These are phyloP conservation scores for Omphalea diandra DNA, from an alignment of 441 rosid genomes.

Conservation along the genomic window DNA sequence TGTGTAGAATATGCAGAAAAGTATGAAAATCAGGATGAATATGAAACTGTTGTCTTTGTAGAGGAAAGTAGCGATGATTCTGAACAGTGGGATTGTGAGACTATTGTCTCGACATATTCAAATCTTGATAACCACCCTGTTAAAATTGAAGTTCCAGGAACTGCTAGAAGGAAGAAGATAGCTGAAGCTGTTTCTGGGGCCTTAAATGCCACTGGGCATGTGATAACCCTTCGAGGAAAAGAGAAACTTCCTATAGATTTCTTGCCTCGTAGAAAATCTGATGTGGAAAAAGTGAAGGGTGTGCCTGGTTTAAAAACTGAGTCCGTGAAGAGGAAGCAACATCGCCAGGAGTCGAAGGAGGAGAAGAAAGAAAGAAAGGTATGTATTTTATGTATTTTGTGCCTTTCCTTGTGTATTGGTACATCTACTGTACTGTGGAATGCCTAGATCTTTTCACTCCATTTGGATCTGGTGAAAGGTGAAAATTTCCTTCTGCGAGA, in stretches of 20 bases:
- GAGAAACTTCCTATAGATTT: conserved; percentile 70
- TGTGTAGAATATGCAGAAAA: conserved; percentile 64
- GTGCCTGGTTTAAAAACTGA: conserved; percentile 36
- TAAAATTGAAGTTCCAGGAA: conserved; percentile 58
- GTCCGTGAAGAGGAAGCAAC: conserved; percentile 54
- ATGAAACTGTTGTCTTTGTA: conserved; percentile 41
- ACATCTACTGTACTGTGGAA: neutral
- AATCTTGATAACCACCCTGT: conserved; percentile 88
- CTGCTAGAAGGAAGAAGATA: conserved; percentile 61
- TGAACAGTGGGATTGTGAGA: conserved; percentile 70
- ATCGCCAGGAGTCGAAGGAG: conserved; percentile 75
- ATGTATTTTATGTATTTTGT: conserved; percentile 9
- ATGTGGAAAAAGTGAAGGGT: conserved; percentile 32
- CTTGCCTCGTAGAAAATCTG: conserved; percentile 47
- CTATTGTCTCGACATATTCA: conserved; percentile 70
- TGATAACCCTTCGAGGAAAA: conserved; percentile 59
- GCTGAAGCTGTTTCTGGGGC: conserved; percentile 47
- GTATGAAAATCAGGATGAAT: conserved; percentile 55
- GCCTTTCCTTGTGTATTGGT: neutral
- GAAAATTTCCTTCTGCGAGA: neutral
- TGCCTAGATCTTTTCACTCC: neutral
- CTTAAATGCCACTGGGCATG: conserved; percentile 32
- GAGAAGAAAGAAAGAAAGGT: conserved; percentile 93
- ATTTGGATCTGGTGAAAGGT: neutral
- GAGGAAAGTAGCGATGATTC: conserved; percentile 79